phyloP scores from a whole-genome alignment of 352 stramenopile species.

The Phytophthora crassamura region DNA sequence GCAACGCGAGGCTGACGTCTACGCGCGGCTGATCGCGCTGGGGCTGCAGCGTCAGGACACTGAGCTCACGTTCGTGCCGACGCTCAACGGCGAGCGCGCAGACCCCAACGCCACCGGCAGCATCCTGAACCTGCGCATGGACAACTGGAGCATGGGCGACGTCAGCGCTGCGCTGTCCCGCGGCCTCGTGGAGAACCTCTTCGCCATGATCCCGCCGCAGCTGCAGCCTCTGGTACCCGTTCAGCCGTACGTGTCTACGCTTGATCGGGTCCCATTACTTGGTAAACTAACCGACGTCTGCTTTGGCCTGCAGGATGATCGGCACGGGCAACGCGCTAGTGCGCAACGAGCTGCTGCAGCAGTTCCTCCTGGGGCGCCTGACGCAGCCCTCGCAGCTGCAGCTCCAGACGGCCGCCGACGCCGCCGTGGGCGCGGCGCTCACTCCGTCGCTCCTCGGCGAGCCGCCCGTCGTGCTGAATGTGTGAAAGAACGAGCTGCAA shows the following conservation, averaged over 20 bases:
- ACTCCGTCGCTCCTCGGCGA: conserved; percentile 37
- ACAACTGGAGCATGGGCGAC: conserved; percentile 79
- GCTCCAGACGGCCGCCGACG: conserved; percentile 60
- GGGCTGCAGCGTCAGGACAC: conserved; percentile 61
- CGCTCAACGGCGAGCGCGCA: conserved; percentile 71
- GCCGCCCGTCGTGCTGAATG: conserved; percentile 14
- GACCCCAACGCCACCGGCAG: conserved; percentile 43
- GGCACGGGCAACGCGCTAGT: conserved; percentile 77
- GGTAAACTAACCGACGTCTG: background rate
- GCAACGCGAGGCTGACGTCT: conserved; percentile 41
- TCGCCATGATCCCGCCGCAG: conserved; percentile 65
- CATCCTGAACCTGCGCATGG: conserved; percentile 58
- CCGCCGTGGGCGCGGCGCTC: conserved; percentile 63
- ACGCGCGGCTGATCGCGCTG: conserved; percentile 61
- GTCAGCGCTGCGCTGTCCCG: conserved; percentile 70
- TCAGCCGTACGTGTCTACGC: conserved; percentile 48
- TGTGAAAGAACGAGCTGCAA: conserved; percentile 21
- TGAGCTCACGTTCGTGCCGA: conserved; percentile 63
- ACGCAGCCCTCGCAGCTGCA: conserved; percentile 38
- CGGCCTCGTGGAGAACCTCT: conserved; percentile 76
- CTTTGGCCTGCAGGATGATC: conserved; percentile 55
- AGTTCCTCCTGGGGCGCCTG: conserved; percentile 50
- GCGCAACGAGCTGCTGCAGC: conserved; percentile 67
- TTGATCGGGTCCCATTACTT: background rate
- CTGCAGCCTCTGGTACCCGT: conserved; percentile 37